These are phyloP conservation scores for Neoascochyta sp. DNA, from an alignment of 2,329 filamentous ascomycete species.

Conservation along the genomic window DNA sequence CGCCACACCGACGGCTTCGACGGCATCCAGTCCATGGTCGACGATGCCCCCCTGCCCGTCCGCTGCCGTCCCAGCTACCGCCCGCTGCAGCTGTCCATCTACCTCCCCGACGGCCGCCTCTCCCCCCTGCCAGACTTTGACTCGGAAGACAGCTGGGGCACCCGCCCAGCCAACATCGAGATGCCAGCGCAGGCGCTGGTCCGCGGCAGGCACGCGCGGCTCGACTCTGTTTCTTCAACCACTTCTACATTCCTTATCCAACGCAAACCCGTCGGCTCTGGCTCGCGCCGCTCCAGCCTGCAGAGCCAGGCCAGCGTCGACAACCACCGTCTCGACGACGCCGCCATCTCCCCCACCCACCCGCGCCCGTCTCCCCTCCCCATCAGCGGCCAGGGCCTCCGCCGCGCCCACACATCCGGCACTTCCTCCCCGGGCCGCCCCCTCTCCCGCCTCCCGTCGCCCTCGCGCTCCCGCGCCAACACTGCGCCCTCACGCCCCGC, in stretches of 20 bases:
- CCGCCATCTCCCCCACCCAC: too few relatives aligned
- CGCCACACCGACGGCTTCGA: constrained; percentile 32
- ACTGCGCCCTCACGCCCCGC: constrained; percentile 35
- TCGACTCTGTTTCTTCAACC: constrained; percentile 25
- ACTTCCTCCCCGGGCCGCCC: constrained; percentile 21
- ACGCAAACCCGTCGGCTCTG: constrained; percentile 32
- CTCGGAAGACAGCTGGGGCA: constrained; percentile 24
- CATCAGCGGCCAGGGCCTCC: constrained; percentile 21
- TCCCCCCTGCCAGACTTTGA: constrained; percentile 41
- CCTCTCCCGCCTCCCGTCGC: constrained; percentile 31
- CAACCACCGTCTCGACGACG: too few relatives aligned
- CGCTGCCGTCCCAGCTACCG: constrained; percentile 36
- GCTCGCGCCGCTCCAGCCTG: constrained; percentile 28
- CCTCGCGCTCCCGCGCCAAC: constrained; percentile 35
- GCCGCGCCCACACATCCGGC: constrained; percentile 26
- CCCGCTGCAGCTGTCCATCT: constrained; percentile 41
- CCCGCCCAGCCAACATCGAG: constrained; percentile 22
- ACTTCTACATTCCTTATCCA: constrained; percentile 29
- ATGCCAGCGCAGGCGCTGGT: constrained; percentile 34
- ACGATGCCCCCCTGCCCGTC: constrained; percentile 29
- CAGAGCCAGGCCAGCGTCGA: constrained; percentile 24
- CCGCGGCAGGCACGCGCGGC: constrained; percentile 28
- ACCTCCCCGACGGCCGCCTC: constrained; percentile 32
- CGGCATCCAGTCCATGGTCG: constrained; percentile 31
- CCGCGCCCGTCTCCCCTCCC: constrained; percentile 21